Evolutionary conservation across 768 basidiomycete species (phyloP).

Genomic region (Lactifluus echinatus): DNA sequence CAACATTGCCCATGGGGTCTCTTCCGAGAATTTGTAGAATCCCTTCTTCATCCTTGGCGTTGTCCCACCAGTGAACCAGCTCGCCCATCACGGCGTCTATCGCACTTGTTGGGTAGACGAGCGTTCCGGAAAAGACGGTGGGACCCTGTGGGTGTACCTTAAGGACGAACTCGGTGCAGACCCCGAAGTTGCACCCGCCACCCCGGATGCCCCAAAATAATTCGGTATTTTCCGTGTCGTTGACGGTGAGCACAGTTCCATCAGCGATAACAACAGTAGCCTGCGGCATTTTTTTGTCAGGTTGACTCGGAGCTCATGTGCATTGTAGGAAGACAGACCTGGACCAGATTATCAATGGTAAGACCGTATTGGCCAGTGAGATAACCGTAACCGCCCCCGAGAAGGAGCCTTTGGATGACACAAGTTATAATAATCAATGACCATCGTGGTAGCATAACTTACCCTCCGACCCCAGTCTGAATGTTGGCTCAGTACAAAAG

Average conservation of each 20-base stretch:
- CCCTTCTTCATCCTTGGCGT: slow-evolving; percentile 30
- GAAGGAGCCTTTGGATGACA: slow-evolving; percentile 30
- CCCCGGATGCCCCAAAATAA: slow-evolving; percentile 47
- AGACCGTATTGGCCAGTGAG: slow-evolving; percentile 36
- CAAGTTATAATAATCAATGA: not conserved
- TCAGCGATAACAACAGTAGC: slow-evolving; percentile 39
- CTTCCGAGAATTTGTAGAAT: slow-evolving; percentile 31
- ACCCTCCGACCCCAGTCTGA: slow-evolving; percentile 47
- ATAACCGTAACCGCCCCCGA: slow-evolving; percentile 51
- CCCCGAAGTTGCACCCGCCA: slow-evolving; percentile 46
- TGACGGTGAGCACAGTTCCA: slow-evolving; percentile 31
- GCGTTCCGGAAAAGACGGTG: slow-evolving; percentile 38
- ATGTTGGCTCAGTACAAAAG: not conserved
- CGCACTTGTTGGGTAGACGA: slow-evolving; percentile 29
- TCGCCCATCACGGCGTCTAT: slow-evolving; percentile 24
- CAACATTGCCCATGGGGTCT: slow-evolving; percentile 34
- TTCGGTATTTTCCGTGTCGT: slow-evolving; percentile 28
- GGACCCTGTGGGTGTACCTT: slow-evolving; percentile 40
- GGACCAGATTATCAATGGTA: slow-evolving; percentile 38
- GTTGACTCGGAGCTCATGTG: too few species aligned
- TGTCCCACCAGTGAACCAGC: slow-evolving; percentile 32
- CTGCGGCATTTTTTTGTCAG: slow-evolving; percentile 20
- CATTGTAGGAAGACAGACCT: slow-evolving; percentile 19
- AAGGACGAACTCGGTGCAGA: slow-evolving; percentile 42
- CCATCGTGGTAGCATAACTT: not conserved